Evolutionary conservation across 768 basidiomycete species (phyloP).

Genomic region (Hortiboletus campestris): DNA sequence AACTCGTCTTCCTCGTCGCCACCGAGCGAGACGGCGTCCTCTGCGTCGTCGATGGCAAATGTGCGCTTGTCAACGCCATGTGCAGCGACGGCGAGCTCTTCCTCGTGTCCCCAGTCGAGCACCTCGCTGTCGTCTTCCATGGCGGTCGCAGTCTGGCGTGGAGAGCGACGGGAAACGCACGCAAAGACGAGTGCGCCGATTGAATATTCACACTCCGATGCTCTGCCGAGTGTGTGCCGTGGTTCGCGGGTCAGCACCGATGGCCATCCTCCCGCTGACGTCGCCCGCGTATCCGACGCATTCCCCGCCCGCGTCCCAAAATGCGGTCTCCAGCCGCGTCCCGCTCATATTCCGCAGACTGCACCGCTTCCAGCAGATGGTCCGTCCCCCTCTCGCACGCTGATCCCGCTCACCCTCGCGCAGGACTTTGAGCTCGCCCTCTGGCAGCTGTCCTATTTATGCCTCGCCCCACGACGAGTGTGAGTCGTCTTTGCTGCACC

Average conservation of each 20-base stretch:
- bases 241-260: conserved; percentile 1
- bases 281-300: conserved; percentile 26
- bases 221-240: conserved; percentile 24
- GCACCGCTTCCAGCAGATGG: conserved; percentile 87
- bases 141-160: conserved; percentile 21
- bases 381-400: conserved; percentile 29
- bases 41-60: conserved; percentile 41
- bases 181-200: conserved; percentile 10
- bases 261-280: conserved; percentile 35
- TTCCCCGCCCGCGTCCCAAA: conserved; percentile 13
- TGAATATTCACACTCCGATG: conserved; percentile 17
- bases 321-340: conserved; percentile 59
- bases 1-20: conserved; percentile 69
- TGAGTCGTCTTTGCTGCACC: conserved; percentile 35
- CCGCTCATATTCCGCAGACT: conserved; percentile 80
- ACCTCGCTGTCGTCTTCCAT: conserved; percentile 71
- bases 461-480: conserved; percentile 90
- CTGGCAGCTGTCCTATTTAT: conserved; percentile 94
- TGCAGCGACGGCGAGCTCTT: conserved; percentile 41
- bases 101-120: conserved; percentile 67
- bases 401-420: background rate
- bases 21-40: conserved; percentile 70
- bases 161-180: conserved; percentile 10
- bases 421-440: conserved; percentile 97
- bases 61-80: conserved; percentile 39